These are phyloP conservation scores for Cladosporium sp. DNA, from an alignment of 2,329 filamentous ascomycete genomes.

Conservation along the genomic window DNA sequence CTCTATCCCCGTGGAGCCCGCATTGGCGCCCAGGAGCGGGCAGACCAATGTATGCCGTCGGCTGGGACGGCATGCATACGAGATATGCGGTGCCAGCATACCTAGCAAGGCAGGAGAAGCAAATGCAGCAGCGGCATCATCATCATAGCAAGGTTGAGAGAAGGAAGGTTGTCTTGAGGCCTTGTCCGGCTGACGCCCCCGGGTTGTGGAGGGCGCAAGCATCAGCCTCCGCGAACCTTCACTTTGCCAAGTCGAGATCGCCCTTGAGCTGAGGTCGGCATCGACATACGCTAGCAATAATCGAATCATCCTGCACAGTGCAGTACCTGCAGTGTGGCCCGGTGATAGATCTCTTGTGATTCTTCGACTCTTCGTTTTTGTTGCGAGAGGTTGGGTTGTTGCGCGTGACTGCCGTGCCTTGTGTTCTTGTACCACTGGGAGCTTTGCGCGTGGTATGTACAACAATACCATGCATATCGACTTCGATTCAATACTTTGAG, in stretches of 20 bases:
- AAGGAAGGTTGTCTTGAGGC: neutral
- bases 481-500: no score
- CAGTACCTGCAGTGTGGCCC: neutral
- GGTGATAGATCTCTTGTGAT: neutral
- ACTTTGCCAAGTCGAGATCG: conserved; percentile 7
- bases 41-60: neutral
- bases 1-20: conserved; percentile 2
- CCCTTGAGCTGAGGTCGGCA: conserved; percentile 8
- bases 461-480: neutral
- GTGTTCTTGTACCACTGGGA: no score
- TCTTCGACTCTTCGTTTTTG: neutral
- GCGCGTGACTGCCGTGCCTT: no score
- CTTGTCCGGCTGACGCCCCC: neutral
- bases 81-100: neutral
- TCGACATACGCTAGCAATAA: neutral
- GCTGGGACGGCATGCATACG: neutral
- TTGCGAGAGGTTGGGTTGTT: no score
- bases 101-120: neutral
- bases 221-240: neutral
- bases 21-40: neutral
- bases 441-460: neutral
- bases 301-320: neutral
- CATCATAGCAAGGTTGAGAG: neutral
- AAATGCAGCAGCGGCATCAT: neutral
- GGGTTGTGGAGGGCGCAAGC: conserved; percentile 6